Conservation (phyloP, 805 yeast genomes). For the Kodamaea jinghongensis region DNA sequence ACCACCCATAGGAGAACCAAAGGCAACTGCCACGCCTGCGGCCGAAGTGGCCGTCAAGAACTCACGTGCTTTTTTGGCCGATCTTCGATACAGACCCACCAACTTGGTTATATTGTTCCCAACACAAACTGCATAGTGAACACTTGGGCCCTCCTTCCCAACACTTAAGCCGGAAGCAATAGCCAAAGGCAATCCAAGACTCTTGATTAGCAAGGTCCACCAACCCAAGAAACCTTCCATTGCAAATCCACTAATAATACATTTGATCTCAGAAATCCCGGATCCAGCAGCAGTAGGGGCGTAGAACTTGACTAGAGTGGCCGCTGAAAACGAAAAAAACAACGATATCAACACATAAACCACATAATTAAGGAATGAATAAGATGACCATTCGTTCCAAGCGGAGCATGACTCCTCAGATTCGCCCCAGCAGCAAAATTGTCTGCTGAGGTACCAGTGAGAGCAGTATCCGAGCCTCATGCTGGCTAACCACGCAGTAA, state of each 20-base stretch:
- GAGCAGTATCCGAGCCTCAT: conserved; percentile 78
- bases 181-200: conserved; percentile 80
- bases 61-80: conserved; percentile 50
- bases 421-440: conserved; percentile 81
- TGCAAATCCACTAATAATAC: conserved; percentile 87
- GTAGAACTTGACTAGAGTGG: conserved; percentile 60
- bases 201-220: conserved; percentile 70
- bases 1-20: conserved; percentile 96
- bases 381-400: conserved; percentile 69
- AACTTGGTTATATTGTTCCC: conserved; percentile 73
- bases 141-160: conserved; percentile 98
- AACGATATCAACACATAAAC: conserved; percentile 60
- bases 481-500: conserved; percentile 84
- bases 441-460: conserved; percentile 65
- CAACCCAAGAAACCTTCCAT: conserved; percentile 73
- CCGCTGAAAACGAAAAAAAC: conserved; percentile 61
- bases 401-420: conserved; percentile 46
- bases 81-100: conserved; percentile 43
- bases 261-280: conserved; percentile 95
- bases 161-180: conserved; percentile 91
- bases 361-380: conserved; percentile 47
- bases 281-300: conserved; percentile 96
- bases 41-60: conserved; percentile 88
- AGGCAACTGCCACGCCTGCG: conserved; percentile 98
- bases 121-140: conserved; percentile 96